phyloP scores from a whole-genome alignment of 106 monocot species.

The Apostasia shenzhenica region DNA sequence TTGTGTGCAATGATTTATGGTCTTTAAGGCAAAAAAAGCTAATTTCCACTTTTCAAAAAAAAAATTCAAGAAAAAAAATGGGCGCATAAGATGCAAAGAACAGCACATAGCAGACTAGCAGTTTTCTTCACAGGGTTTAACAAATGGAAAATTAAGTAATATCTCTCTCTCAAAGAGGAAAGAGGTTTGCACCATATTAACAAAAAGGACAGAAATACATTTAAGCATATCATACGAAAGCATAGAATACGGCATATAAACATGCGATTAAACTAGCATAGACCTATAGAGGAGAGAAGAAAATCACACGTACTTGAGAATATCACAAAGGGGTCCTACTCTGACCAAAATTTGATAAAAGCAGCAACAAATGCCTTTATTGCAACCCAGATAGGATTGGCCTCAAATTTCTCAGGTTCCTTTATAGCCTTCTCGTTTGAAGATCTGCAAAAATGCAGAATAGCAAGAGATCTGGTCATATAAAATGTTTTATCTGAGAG shows the following conservation, averaged over 20 bases:
- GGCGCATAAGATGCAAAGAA: no score
- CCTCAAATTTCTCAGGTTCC: neutral
- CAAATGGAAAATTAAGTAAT: neutral
- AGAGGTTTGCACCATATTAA: neutral
- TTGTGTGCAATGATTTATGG: no score
- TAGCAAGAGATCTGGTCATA: no score
- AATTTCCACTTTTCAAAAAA: no score
- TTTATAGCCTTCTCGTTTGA: neutral
- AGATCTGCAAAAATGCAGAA: neutral
- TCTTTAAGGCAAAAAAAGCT: no score
- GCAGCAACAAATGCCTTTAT: neutral
- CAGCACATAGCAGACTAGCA: no score
- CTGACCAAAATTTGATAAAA: constrained; percentile 7
- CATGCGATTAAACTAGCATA: no score
- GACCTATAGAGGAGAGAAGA: no score
- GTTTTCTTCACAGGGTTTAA: no score
- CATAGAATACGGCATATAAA: neutral
- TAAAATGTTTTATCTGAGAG: no score
- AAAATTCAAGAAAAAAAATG: no score
- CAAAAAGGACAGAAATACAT: neutral
- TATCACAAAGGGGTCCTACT: neutral
- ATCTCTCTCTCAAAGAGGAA: neutral
- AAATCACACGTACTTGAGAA: no score
- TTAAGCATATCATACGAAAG: neutral
- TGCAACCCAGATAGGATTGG: neutral